Conservation (phyloP, 108 stramenopile species). For the Cyclotella sp. region DNA sequence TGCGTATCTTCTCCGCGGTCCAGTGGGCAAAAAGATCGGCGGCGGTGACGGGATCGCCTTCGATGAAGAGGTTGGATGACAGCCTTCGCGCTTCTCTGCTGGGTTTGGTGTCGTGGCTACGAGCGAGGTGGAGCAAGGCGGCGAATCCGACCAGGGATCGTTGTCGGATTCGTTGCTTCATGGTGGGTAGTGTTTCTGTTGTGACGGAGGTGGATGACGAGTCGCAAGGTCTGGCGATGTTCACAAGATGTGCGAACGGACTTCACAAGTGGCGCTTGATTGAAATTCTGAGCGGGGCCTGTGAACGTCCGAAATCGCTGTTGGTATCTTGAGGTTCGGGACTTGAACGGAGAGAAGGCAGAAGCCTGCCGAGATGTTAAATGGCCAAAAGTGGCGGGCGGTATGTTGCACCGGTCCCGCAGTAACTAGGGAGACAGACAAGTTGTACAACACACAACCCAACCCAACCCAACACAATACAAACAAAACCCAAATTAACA, state of each 20-base stretch:
- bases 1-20: conserved; percentile 19
- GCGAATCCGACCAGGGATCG: not conserved
- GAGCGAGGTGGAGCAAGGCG: not conserved
- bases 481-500: too few species aligned
- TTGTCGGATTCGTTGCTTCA: not conserved
- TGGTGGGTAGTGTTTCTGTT: not conserved
- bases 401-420: not conserved
- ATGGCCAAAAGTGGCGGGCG: conserved; percentile 15
- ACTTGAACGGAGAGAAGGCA: not conserved
- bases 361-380: not conserved
- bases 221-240: not conserved
- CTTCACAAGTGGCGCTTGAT: too few species aligned
- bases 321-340: not conserved
- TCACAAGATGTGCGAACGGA: not conserved
- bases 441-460: not conserved
- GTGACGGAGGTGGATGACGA: too few species aligned
- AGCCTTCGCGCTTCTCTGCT: not conserved
- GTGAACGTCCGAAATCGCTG: not conserved
- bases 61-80: not conserved
- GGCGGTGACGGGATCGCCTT: not conserved
- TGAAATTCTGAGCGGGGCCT: too few species aligned
- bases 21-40: conserved; percentile 19
- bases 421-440: too few species aligned
- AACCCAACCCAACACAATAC: not conserved
- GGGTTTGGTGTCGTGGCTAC: not conserved